Evolutionary conservation across 768 basidiomycete species (phyloP), one percentile per base, ranked within the genome.

Genomic region (Tricholomella constricta): DNA sequence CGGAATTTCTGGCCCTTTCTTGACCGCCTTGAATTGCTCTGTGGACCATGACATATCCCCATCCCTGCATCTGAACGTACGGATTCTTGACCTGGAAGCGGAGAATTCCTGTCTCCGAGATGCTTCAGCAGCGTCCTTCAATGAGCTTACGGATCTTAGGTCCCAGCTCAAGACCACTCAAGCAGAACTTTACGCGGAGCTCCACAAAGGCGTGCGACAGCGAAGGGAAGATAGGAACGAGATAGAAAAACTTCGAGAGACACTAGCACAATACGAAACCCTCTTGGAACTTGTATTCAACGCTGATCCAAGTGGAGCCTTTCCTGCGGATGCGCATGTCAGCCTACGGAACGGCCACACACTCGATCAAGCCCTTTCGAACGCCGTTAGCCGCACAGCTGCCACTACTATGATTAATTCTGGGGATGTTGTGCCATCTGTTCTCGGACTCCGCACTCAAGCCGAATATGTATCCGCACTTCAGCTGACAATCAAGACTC

Each of bases 391-490:
- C 15, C 51, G 51, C 31, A 54, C 48, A 32, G 42, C 20, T 17
- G 31, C 36, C 17, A 25, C 36, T n/a, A 22, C 20, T 19, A 38
- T 17, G n/a, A 31, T 31, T 10, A 23, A 20, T 31, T 17, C 43
- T 25, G 35, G 38, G 8, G 32, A 50, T 42, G 12, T 46, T 32
- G 26, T 51, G 5, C 57, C 57, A 20, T 59, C 63, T 34, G 51
- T 56, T 34, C 60, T 64, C 43, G 62, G 65, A 31, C 58, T 70
- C 23, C 71, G 74, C 34, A 73, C 71, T 34, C 62, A 70, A 22
- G 74, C 75, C 20, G 70, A 77, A 37, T 80, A 81, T 58, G 66
- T 72, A 46, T 75, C 77, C 15, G 76, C 78, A 7, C 66, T 81
- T 45, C 71, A 76, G 42, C 53, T 78, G 58, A 75, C 77, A 27